Evolutionary conservation across 164 flowering plant species (phyloP).

Genomic region (Dillenia turbinata): DNA sequence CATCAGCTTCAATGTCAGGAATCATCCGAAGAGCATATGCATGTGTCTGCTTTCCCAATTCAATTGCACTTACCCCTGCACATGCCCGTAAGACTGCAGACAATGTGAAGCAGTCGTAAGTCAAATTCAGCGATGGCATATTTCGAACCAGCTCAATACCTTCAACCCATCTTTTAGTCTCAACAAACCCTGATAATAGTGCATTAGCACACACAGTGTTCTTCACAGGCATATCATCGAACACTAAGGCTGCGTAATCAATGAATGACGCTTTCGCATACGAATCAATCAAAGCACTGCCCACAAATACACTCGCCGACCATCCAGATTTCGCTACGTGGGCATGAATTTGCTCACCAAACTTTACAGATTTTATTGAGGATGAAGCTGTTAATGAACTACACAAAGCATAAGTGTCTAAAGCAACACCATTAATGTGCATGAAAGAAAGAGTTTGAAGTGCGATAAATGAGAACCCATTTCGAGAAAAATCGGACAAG

Average conservation of each 20-base stretch:
- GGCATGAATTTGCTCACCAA: constrained; percentile 48
- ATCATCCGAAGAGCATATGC: constrained; percentile 25
- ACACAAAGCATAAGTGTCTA: constrained; percentile 58
- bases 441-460: constrained; percentile 47
- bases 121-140: constrained; percentile 37
- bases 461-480: constrained; percentile 35
- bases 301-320: constrained; percentile 59
- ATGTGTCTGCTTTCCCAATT: constrained; percentile 59
- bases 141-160: constrained; percentile 34
- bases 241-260: constrained; percentile 38
- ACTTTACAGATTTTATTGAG: constrained; percentile 13
- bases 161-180: constrained; percentile 47
- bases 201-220: constrained; percentile 73
- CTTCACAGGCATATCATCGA: constrained; percentile 74
- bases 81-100: constrained; percentile 48
- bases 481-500: constrained; percentile 40
- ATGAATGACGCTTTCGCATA: constrained; percentile 38
- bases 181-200: constrained; percentile 52
- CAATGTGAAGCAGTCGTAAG: constrained; percentile 48
- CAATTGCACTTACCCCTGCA: constrained; percentile 45
- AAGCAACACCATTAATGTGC: constrained; percentile 35
- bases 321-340: constrained; percentile 50
- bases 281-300: constrained; percentile 51
- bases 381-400: constrained; percentile 45
- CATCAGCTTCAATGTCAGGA: constrained; percentile 30